Evolutionary conservation across 495 filamentous ascomycete species (phyloP), one percentile per base, ranked within the genome.

Genomic region (Evansstolkia leycettana): DNA sequence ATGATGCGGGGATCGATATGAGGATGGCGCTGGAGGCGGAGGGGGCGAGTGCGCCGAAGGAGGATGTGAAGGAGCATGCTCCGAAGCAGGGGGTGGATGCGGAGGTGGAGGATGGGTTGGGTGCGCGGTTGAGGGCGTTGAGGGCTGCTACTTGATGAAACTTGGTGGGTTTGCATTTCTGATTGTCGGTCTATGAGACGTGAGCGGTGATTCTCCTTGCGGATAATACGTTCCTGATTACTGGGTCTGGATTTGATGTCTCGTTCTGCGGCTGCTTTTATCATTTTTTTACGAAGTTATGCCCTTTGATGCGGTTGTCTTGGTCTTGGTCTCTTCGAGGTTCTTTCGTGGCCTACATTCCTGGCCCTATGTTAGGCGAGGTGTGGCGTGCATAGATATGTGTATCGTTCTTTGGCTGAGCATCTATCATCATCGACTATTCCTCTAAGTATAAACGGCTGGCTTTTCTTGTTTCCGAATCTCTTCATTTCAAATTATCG

Each of bases 1-100:
- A 67, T 45, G 58, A 65, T 47, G 64, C 64, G 2, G 64, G 64
- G 8, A 55, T 67, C 2, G 61, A 67, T 44, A 48, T 64, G 55
- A 48, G 64, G 18, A 34, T 58, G 42, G 54, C 55, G 23, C 31
- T 67, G 18, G 64, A 67, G 32, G 50, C 52, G 10, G 60, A 56
- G 38, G 34, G 48, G 18, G 60, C 48, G n/a, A n/a, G n/a, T n/a
- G 60, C 49, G 0, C 61, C 60, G 0, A 54, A 60, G 31, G 51
- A 60, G 31, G 58, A 64, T 18, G 59, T 64, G 11, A 60, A 60
- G 40, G 57, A 62, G 30, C 43, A 45, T n/a, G 5, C 28, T 7
- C 9, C 8, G 14, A 6, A 7, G 12, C 47, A 55, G 18, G 51
- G 55, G 30, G 40, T 34, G 14, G 52, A 60, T 38, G 41, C 55